A percentile compares a stretch with the other conserved stretches of the same genome.
These are phyloP conservation scores for Alternaria sp. DNA, from an alignment of 2,329 filamentous ascomycete species.

Conservation along the genomic window DNA sequence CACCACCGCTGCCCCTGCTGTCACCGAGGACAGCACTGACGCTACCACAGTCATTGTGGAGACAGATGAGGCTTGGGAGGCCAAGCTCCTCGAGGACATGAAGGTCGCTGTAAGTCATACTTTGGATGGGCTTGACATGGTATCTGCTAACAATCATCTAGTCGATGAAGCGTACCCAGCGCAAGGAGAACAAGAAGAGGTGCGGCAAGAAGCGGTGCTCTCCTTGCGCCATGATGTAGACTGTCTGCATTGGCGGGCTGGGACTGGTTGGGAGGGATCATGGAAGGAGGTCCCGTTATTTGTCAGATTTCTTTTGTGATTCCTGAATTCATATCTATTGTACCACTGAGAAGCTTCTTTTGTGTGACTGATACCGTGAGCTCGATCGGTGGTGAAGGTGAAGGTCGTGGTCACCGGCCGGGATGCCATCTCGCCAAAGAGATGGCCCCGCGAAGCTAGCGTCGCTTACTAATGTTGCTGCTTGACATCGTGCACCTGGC, in stretches of 20 bases:
- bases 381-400: neutral
- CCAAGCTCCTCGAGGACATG: neutral
- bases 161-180: neutral
- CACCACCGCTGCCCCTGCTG: neutral
- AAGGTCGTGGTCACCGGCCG: neutral
- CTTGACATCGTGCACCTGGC: neutral
- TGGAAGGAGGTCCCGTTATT: neutral
- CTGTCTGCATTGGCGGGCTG: neutral
- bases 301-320: neutral
- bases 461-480: neutral
- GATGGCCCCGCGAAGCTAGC: neutral
- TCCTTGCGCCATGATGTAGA: neutral
- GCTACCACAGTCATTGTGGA: neutral
- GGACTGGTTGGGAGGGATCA: neutral
- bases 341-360: neutral
- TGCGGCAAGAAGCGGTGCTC: neutral
- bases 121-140: neutral
- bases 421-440: neutral
- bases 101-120: neutral
- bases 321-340: neutral
- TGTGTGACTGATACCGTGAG: neutral
- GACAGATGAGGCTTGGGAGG: neutral
- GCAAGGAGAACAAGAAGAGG: neutral
- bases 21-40: neutral
- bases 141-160: neutral